Conservation (phyloP, 2,329 filamentous ascomycete genomes). For the Aspergillus ochraceoroseus region DNA sequence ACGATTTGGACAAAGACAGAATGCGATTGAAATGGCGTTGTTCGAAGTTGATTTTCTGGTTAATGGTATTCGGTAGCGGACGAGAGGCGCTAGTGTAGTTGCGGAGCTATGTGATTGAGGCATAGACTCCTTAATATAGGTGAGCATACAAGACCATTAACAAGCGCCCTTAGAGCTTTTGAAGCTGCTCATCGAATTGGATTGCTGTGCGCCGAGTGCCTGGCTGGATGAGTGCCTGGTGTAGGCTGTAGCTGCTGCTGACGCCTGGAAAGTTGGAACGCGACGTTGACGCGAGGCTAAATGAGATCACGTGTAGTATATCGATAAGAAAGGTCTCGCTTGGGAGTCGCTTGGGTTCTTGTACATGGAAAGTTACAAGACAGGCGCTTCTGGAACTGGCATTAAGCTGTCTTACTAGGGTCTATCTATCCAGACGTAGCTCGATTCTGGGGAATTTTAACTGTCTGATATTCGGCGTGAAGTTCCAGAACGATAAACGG, state of each 20-base stretch:
- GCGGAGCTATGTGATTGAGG: slow-evolving; percentile 9
- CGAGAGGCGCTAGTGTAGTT: slow-evolving; percentile 12
- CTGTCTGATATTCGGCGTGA: too few relatives aligned
- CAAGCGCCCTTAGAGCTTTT: slow-evolving; percentile 5
- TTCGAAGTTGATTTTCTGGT: slow-evolving; percentile 4
- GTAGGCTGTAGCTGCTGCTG: slow-evolving; percentile 11
- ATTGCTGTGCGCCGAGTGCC: background rate
- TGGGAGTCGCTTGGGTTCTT: background rate
- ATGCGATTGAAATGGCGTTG: background rate
- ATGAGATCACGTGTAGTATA: slow-evolving; percentile 18
- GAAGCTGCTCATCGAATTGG: too few relatives aligned
- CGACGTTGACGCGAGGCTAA: slow-evolving; percentile 23
- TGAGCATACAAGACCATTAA: background rate
- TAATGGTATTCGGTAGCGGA: slow-evolving; percentile 14
- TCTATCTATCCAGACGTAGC: too few relatives aligned
- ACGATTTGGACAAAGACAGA: background rate
- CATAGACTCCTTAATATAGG: slow-evolving; percentile 18
- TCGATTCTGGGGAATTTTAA: too few relatives aligned
- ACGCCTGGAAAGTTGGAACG: slow-evolving; percentile 16
- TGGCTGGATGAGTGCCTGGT: slow-evolving; percentile 7
- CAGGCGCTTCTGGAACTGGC: too few relatives aligned
- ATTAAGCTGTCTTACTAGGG: too few relatives aligned
- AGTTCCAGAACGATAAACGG: too few relatives aligned
- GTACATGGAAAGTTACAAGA: too few relatives aligned
- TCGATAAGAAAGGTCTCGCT: slow-evolving; percentile 4